Conservation (phyloP, 2,329 filamentous ascomycete genomes). For the Sporothrix protearum region DNA sequence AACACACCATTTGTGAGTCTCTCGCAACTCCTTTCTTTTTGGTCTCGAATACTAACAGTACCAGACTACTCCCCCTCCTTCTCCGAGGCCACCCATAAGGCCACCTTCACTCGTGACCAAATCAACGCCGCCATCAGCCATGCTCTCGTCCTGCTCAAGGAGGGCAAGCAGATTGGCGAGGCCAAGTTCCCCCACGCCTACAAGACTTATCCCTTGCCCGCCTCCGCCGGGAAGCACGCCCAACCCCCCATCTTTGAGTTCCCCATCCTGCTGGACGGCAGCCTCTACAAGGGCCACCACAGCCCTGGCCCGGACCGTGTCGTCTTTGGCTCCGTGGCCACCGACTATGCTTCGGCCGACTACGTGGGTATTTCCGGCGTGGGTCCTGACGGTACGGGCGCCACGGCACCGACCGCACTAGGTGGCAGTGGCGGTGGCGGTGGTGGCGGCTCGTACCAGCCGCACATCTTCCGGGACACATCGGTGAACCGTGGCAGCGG, state of each 20-base stretch:
- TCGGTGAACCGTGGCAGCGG: slow-evolving; percentile 16
- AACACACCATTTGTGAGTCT: slow-evolving; percentile 18
- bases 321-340: slow-evolving; percentile 27
- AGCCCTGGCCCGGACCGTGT: slow-evolving; percentile 24
- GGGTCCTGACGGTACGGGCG: not conserved
- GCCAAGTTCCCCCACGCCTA: slow-evolving; percentile 24
- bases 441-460: not conserved
- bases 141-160: slow-evolving; percentile 23
- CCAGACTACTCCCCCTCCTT: slow-evolving; percentile 24
- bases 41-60: not conserved
- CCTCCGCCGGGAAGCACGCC: slow-evolving; percentile 13
- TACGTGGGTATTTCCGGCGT: slow-evolving; percentile 21
- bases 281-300: slow-evolving; percentile 21
- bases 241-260: slow-evolving; percentile 27
- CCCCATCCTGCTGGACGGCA: slow-evolving; percentile 22
- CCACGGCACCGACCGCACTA: not conserved
- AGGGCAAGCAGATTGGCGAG: slow-evolving; percentile 24
- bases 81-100: slow-evolving; percentile 22
- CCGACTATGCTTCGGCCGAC: slow-evolving; percentile 26
- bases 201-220: slow-evolving; percentile 19
- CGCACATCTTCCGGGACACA: slow-evolving; percentile 19
- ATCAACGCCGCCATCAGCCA: slow-evolving; percentile 22
- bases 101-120: slow-evolving; percentile 17
- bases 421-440: not conserved
- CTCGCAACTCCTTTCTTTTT: not conserved